Evolutionary conservation across 1,139 yeast species (phyloP).

Genomic region (Meyerozyma sp.): DNA sequence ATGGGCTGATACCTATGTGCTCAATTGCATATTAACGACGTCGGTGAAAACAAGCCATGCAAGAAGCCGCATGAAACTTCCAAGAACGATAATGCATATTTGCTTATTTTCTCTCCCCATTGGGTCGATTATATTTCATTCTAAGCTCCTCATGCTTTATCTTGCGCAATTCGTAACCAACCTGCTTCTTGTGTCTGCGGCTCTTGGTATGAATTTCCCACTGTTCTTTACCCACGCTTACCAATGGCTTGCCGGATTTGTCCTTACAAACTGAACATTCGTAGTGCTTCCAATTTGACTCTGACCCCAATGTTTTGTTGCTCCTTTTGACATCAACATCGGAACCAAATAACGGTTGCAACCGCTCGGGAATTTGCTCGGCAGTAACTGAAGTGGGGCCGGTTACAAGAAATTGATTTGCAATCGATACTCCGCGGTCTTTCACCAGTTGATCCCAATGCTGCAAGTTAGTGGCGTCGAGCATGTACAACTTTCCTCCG

Average conservation of each 20-base stretch:
- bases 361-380: conserved; percentile 39
- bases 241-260: conserved; percentile 47
- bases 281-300: conserved; percentile 61
- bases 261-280: conserved; percentile 65
- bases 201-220: conserved; percentile 68
- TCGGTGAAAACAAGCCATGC: too few species aligned
- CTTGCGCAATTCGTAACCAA: conserved; percentile 12
- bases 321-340: conserved; percentile 19
- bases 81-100: too few species aligned
- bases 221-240: conserved; percentile 69
- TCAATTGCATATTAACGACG: too few species aligned
- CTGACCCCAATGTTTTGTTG: conserved; percentile 33
- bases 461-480: conserved; percentile 71
- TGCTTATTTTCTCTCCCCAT: neutral
- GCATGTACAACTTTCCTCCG: conserved; percentile 60
- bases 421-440: conserved; percentile 48
- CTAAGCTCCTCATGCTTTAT: conserved; percentile 15
- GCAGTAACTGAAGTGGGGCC: conserved; percentile 22
- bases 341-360: conserved; percentile 22
- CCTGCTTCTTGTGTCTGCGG: conserved; percentile 47
- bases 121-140: conserved; percentile 2
- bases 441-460: conserved; percentile 58
- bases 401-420: conserved; percentile 27
- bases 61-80: too few species aligned
- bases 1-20: too few species aligned